Evolutionary conservation across 495 filamentous ascomycete species (phyloP), one percentile per base, ranked within the genome.

Genomic region (Sabuloglossum arenarium): DNA sequence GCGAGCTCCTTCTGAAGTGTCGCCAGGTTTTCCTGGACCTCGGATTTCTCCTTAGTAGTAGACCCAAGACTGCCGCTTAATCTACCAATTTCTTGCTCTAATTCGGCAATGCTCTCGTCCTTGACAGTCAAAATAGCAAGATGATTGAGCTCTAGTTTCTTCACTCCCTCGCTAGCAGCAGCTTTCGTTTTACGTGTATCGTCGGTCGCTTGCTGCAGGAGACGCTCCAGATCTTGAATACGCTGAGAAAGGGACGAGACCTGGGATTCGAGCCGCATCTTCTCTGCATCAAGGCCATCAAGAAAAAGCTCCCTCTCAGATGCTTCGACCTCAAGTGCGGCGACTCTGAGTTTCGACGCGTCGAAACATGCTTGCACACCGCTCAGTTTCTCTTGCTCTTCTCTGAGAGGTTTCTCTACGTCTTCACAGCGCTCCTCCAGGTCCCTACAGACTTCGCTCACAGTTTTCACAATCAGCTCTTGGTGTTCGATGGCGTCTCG

Each of bases 361-460:
- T 69, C 60, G 14, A 66, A 14, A 16, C 50, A n/a, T n/a, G 31
- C 19, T 23, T 62, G 62, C 0, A 71, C 45, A n/a, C 65, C 64
- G 24, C 72, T 64, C 12, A 73, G 65, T 51, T 74, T 69, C 59
- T 68, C 61, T 58, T 71, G 68, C 34, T 72, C 71, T 14, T 62
- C 63, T 19, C 66, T 67, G 8, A 79, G 60, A 5, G 77, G 77
- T 12, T 60, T 64, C 62, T 79, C 77, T 1, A 69, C 64, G 29
- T 68, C 66, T 12, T 67, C 64, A 55, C 77, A 80, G 19, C 78
- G 70, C 50, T 66, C 65, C 56, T 81, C 78, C 5, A 80, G 67
- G 47, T 80, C 75, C 19, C 68, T 67, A 59, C 77, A 80, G 19
- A 73, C 66, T 16, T 72, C 67, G 43, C 71, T 71, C 6, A 80